phyloP scores from a whole-genome alignment of 495 filamentous ascomycete species.

The Tuber borchii region DNA sequence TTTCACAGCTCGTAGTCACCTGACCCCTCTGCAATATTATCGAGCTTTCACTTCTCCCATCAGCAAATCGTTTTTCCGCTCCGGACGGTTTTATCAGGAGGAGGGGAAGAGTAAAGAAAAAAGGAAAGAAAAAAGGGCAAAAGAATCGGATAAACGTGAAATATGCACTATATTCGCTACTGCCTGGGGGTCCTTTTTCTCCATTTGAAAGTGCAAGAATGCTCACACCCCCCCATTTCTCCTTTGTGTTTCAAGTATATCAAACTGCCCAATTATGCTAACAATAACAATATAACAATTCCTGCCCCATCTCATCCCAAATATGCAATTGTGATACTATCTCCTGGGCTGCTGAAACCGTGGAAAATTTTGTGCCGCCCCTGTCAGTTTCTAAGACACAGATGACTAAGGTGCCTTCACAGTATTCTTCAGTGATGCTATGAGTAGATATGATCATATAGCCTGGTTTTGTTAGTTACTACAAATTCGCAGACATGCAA shows the following conservation, averaged over 20 bases:
- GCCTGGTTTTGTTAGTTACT: too few species aligned
- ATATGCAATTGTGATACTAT: not conserved
- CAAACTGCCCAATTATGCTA: not conserved
- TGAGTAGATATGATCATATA: too few species aligned
- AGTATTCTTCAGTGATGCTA: too few species aligned
- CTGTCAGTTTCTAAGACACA: too few species aligned
- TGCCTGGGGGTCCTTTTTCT: not conserved
- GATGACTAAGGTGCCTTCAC: too few species aligned
- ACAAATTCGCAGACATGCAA: too few species aligned
- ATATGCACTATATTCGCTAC: not conserved
- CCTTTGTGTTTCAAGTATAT: not conserved
- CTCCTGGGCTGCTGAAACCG: too few species aligned
- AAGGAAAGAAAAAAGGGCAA: too few species aligned
- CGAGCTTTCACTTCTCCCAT: not conserved
- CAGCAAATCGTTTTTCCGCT: not conserved
- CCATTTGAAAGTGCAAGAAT: not conserved
- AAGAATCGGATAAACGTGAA: not conserved
- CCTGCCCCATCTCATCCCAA: not conserved
- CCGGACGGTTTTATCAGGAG: not conserved
- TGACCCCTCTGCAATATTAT: too few species aligned
- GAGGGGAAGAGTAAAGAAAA: not conserved
- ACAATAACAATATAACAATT: not conserved
- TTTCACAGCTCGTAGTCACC: too few species aligned
- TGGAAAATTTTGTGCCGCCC: too few species aligned
- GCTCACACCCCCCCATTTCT: not conserved